Conservation (phyloP, 176 grass and related monocot species). For the Oryza longistaminata region DNA sequence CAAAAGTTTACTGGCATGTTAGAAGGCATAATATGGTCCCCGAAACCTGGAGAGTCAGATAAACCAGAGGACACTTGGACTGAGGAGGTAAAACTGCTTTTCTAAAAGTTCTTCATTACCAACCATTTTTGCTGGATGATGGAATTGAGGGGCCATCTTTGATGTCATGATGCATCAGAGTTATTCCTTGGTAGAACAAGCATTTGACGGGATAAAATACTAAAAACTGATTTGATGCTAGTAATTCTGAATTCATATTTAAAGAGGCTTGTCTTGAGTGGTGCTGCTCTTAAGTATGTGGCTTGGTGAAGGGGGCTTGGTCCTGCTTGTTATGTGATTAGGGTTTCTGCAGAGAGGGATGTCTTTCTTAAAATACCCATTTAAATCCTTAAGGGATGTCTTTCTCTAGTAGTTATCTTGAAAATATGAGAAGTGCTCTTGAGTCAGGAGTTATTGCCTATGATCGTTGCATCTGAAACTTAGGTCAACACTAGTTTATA, state of each 20-base stretch:
- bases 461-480: constrained; percentile 11
- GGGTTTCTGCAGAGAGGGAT: constrained; percentile 1
- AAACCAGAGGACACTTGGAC: constrained; percentile 55
- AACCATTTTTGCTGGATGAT: neutral
- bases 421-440: neutral
- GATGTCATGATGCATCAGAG: neutral
- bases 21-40: constrained; percentile 83
- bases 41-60: constrained; percentile 49
- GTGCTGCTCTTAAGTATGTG: neutral
- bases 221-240: neutral
- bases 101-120: neutral
- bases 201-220: constrained; percentile 16
- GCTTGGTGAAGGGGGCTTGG: neutral
- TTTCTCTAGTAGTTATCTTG: neutral
- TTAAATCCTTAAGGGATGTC: neutral
- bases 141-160: neutral
- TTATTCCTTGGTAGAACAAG: neutral
- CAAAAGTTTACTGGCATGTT: constrained; percentile 84
- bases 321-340: neutral
- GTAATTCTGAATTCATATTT: neutral
- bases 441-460: constrained; percentile 8
- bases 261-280: constrained; percentile 12
- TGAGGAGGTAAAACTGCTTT: constrained; percentile 56
- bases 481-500: neutral
- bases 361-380: neutral